Evolutionary conservation across 352 stramenopile genomes (phyloP).

Genomic region (Nothophytophthora sp.): DNA sequence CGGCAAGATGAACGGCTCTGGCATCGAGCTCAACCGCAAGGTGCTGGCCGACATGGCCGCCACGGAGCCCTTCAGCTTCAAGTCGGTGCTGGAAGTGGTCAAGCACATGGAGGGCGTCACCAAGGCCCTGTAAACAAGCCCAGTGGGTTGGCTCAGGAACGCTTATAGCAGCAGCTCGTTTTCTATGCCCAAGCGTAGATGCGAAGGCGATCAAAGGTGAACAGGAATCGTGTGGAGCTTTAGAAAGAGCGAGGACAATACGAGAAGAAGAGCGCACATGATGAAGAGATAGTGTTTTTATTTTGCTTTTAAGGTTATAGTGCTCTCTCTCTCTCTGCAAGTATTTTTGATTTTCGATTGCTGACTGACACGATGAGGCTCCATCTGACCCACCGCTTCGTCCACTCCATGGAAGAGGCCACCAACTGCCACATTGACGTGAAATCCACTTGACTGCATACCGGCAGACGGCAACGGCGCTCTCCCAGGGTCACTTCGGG

Average conservation of each 20-base stretch:
- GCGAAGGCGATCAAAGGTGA: too few species aligned
- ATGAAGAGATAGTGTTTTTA: conserved; percentile 31
- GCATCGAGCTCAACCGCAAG: conserved; percentile 96
- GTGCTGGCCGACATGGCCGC: conserved; percentile 94
- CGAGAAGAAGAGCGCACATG: too few species aligned
- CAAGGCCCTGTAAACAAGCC: conserved; percentile 31
- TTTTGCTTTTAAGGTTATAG: conserved; percentile 19
- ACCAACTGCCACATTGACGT: conserved; percentile 12
- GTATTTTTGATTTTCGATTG: conserved; percentile 18
- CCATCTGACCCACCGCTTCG: conserved; percentile 13
- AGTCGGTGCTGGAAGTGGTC: conserved; percentile 94
- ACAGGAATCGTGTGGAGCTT: too few species aligned
- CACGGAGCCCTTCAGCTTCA: conserved; percentile 96
- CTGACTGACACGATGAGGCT: conserved; percentile 12
- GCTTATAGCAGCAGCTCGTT: neutral
- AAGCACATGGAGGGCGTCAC: conserved; percentile 65
- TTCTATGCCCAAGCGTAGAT: too few species aligned
- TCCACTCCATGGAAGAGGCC: neutral
- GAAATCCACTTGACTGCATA: conserved; percentile 4
- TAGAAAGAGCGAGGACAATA: too few species aligned
- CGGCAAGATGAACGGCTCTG: conserved; percentile 61
- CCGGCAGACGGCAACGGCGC: too few species aligned
- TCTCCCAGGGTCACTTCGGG: too few species aligned
- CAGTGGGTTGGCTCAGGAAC: neutral
- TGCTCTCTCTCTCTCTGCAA: conserved; percentile 19